Evolutionary conservation across 2,329 filamentous ascomycete species (phyloP), one percentile per base, ranked within the genome.

Genomic region (Claviceps fusiformis): DNA sequence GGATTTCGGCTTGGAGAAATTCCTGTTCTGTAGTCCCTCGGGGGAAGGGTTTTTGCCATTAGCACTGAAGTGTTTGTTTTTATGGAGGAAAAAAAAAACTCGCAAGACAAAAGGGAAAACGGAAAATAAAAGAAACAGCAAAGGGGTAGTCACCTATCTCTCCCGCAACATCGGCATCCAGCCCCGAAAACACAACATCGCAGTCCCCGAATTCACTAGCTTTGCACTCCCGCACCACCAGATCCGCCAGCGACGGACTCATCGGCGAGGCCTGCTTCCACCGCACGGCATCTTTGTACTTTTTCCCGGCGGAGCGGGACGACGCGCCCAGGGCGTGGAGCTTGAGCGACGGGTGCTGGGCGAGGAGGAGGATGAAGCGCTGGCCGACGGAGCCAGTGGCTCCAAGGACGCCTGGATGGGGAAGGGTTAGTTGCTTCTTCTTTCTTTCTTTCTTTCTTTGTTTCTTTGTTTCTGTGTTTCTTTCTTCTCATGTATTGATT

Each of bases 371-470:
- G 68, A 97, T 93, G 71, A 97, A 97, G 65, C 93, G 85, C 73
- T 95, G 90, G 63, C 92, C 92, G 15, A 97, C 92, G 41, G 90
- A 95, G 67, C 93, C 93, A 37, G 92, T 97, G 71, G 86, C 89
- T 63, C 92, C 91, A 55, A 96, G 81, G 56, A 96, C 89, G 68
- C 81, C 81, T 85, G 60, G 8, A 37, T 17, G 37, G 15, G 4
- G 37, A 41, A 41, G 17, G 37, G 37, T 41, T 17, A 41, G 37
- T 7, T 17, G 5, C 17, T 41, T 17, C 13, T 17, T 41, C 1
- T 41, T 41, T 41, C 11, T 10, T 37, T 37, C 9, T 37, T 37
- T 11, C 11, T 11, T 52, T 43, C 39, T 43, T 43, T 37, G 35
- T 43, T n/a, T 43, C 8, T n/a, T 2, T 43, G 3, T 43, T 43